Evolutionary conservation across 352 stramenopile species (phyloP).

Genomic region (Pythium volutum): DNA sequence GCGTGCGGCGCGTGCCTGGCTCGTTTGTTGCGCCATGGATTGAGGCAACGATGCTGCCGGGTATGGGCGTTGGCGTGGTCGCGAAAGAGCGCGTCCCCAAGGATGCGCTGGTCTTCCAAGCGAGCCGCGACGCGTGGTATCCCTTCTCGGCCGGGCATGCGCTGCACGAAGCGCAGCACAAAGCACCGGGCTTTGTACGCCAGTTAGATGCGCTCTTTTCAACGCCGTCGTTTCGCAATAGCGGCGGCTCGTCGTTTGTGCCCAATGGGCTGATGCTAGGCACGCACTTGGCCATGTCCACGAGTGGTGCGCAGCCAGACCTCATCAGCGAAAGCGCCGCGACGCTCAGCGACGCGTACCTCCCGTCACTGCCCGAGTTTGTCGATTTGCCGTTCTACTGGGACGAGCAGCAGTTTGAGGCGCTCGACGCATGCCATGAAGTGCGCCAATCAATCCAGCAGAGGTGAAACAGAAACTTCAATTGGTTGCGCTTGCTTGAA

Average conservation of each 20-base stretch:
- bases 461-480: slow-evolving; percentile 30
- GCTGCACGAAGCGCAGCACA: slow-evolving; percentile 50
- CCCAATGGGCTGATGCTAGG: slow-evolving; percentile 63
- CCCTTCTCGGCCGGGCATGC: slow-evolving; percentile 75
- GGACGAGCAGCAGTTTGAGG: slow-evolving; percentile 53
- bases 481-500: no score
- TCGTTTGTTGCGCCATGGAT: slow-evolving; percentile 53
- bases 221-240: slow-evolving; percentile 29
- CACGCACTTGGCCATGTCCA: slow-evolving; percentile 59
- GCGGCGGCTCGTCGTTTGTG: slow-evolving; percentile 40
- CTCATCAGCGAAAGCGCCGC: slow-evolving; percentile 15
- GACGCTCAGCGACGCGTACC: slow-evolving; percentile 53
- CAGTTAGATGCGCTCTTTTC: slow-evolving; percentile 53
- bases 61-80: slow-evolving; percentile 69
- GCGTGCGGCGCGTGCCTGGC: slow-evolving; percentile 46
- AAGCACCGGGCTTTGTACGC: slow-evolving; percentile 59
- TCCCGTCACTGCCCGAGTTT: slow-evolving; percentile 46
- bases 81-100: slow-evolving; percentile 50
- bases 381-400: slow-evolving; percentile 74
- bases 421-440: slow-evolving; percentile 61
- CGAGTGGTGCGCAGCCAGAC: slow-evolving; percentile 16
- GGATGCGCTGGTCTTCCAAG: slow-evolving; percentile 62
- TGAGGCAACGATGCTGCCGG: slow-evolving; percentile 39
- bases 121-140: slow-evolving; percentile 52
- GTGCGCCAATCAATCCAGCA: slow-evolving; percentile 58